Percentiles rank a stretch among this genome's conserved stretches.
These are phyloP conservation scores for Trebouxia gelatinosa DNA, from an alignment of 163 green algal species.

Conservation along the genomic window DNA sequence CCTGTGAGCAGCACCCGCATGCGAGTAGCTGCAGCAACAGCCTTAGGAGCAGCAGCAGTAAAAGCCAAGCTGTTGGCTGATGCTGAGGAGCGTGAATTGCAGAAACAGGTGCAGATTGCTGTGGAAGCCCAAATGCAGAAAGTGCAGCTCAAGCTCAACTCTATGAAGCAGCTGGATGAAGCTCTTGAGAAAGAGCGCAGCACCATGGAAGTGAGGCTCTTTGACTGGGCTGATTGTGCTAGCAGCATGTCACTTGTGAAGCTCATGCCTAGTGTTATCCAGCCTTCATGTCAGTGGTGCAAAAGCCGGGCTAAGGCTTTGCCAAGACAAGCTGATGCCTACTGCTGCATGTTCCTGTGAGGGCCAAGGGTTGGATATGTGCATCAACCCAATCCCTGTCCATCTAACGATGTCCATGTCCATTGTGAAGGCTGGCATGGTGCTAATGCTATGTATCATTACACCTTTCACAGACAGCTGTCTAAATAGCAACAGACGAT, in stretches of 20 bases:
- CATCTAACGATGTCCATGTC: too few relatives aligned
- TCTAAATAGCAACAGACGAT: too few relatives aligned
- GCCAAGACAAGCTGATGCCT: background rate
- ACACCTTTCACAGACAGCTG: background rate
- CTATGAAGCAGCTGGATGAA: constrained; percentile 36
- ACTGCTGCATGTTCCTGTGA: background rate
- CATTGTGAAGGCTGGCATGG: too few relatives aligned
- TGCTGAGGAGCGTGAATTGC: constrained; percentile 80
- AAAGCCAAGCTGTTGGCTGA: constrained; percentile 83
- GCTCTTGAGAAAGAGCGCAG: constrained; percentile 21
- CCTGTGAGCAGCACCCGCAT: constrained; percentile 1
- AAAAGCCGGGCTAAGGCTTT: background rate
- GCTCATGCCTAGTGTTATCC: background rate
- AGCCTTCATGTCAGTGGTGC: background rate
- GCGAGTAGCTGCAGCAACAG: constrained; percentile 30
- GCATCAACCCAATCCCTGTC: too few relatives aligned
- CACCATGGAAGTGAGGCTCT: constrained; percentile 25
- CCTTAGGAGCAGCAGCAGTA: constrained; percentile 31
- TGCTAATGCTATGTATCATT: too few relatives aligned
- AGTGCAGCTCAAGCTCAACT: constrained; percentile 48
- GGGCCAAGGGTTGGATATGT: background rate
- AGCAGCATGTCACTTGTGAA: background rate
- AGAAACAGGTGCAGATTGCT: constrained; percentile 39
- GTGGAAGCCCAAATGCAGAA: constrained; percentile 51
- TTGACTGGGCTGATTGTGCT: background rate